Evolutionary conservation across 208 protist genomes (phyloP), one percentile per base, ranked within the genome.

Genomic region (Trypanosoma cruzi): DNA sequence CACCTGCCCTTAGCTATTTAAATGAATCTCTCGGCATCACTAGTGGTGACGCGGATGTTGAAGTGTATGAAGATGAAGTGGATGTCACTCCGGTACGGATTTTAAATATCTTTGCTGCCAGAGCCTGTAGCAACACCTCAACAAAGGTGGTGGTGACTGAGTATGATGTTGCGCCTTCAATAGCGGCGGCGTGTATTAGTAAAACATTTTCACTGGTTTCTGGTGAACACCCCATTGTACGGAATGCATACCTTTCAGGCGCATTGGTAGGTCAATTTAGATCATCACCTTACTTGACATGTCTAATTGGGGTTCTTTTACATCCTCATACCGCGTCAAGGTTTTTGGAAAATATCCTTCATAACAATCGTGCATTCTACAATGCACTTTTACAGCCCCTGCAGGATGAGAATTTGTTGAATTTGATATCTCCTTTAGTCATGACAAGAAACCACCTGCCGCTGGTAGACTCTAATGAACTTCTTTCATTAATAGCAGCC

Each of bases 1-100:
- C 88, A 4, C 57, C 78, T 32, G 74, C 73, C 10, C 79, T 96
- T 57, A 82, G 88, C 42, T 68, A 64, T 16, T 73, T 96, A 13
- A 96, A 96, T 71, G 85, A 90, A 56, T 71, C 73, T 22, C 74
- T 96, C 40, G 91, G 88, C 36, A 75, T 94, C 42, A 77, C 80
- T 16, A 71, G 66, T 50, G 85, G 81, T 75, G 84, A 90, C 62
- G 77, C 84, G n/a, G 76, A 77, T 26, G 64, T 54, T 13, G 64
- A 64, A 22, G 26, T 61, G 13, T 66, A 52, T 37, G 79, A 79
- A 24, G 70, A 81, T 29, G 59, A 75, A 46, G 42, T 22, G 22
- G 77, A 81, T 42, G 57, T 69, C 44, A 73, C 72, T 14, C 81
- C 85, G n/a, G 78, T 88, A 77, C 81, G 83, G 10, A 76, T 92